Percentiles rank a stretch among this genome's conserved stretches.
These are phyloP conservation scores for Rhodotorula sp. DNA, from an alignment of 1,284 basidiomycete species.

Conservation along the genomic window DNA sequence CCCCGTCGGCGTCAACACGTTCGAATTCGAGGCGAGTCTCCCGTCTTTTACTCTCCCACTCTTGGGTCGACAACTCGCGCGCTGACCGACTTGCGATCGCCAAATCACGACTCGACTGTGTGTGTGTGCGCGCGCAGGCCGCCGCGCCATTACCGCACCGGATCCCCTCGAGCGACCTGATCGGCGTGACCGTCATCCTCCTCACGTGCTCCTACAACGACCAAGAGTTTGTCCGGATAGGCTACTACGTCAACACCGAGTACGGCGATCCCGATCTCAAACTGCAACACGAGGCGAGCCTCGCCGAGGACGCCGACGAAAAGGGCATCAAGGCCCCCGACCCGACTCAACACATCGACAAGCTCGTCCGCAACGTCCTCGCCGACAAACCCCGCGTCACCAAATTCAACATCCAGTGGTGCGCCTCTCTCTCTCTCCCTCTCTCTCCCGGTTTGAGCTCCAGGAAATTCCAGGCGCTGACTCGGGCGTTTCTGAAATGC, in stretches of 20 bases:
- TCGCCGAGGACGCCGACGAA: slow-evolving; percentile 51
- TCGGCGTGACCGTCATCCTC: slow-evolving; percentile 87
- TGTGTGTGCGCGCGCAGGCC: slow-evolving; percentile 48
- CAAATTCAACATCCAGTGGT: slow-evolving; percentile 58
- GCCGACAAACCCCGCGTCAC: slow-evolving; percentile 93
- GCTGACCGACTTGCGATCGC: neutral
- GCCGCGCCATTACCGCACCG: slow-evolving; percentile 60
- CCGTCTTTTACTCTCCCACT: neutral
- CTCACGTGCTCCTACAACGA: slow-evolving; percentile 86
- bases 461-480: neutral
- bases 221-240: slow-evolving; percentile 96
- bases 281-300: slow-evolving; percentile 64
- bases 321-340: slow-evolving; percentile 38
- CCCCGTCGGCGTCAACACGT: slow-evolving; percentile 89
- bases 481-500: neutral
- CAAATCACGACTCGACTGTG: neutral
- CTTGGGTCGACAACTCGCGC: neutral
- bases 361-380: slow-evolving; percentile 77
- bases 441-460: neutral
- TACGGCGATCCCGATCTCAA: slow-evolving; percentile 92
- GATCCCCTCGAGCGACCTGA: slow-evolving; percentile 77
- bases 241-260: slow-evolving; percentile 99
- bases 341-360: slow-evolving; percentile 56
- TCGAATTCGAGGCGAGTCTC: slow-evolving; percentile 75
- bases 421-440: neutral